phyloP scores from a whole-genome alignment of 192 early-diverging fungal species.

The Rhizoclosmatium sp. region DNA sequence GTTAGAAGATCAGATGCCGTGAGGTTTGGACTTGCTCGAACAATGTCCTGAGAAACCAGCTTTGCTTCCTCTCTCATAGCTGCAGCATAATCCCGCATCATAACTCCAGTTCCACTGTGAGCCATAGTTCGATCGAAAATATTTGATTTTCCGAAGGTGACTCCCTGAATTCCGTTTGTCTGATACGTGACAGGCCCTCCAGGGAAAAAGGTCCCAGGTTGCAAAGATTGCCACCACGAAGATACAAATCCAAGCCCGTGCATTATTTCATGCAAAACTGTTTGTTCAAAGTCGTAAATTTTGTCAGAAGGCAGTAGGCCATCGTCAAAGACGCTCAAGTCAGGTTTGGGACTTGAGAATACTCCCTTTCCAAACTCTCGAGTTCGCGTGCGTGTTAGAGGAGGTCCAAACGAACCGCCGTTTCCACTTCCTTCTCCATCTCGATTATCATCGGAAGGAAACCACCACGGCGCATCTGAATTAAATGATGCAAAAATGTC shows the following conservation, averaged over 20 bases:
- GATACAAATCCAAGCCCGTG: constrained; percentile 59
- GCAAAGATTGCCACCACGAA: constrained; percentile 40
- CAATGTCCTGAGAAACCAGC: neutral
- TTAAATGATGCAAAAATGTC: constrained; percentile 47
- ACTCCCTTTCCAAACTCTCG: constrained; percentile 21
- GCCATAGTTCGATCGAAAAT: constrained; percentile 48
- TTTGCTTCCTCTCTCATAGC: constrained; percentile 27
- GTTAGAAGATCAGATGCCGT: neutral
- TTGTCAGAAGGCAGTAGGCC: neutral
- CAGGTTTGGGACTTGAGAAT: neutral
- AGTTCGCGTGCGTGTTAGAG: constrained; percentile 13
- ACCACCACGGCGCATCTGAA: constrained; percentile 51
- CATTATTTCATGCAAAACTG: constrained; percentile 51
- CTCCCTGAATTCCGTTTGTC: constrained; percentile 13
- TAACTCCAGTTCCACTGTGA: constrained; percentile 40
- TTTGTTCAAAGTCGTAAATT: constrained; percentile 51
- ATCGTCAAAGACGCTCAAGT: neutral
- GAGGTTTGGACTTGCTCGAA: neutral
- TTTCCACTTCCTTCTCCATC: constrained; percentile 21
- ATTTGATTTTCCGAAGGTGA: constrained; percentile 39
- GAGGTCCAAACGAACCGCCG: constrained; percentile 8
- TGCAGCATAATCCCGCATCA: constrained; percentile 46
- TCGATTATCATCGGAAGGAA: constrained; percentile 35
- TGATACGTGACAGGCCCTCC: neutral
- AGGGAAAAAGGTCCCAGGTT: constrained; percentile 36